Evolutionary conservation across 257 asterid species (phyloP).

Genomic region (Forsythia viridissima): DNA sequence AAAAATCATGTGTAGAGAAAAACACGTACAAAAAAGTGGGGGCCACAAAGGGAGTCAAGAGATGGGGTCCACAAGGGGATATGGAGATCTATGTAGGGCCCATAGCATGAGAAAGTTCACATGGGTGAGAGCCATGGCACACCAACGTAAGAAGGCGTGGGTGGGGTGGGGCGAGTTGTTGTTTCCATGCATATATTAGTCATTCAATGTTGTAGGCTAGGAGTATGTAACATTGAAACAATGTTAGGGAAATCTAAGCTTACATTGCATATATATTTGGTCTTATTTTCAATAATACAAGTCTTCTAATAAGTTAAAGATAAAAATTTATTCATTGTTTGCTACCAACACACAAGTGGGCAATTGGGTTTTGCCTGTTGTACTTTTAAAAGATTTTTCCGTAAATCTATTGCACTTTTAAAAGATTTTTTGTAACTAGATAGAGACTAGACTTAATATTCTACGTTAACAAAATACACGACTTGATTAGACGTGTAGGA

Average conservation of each 20-base stretch:
- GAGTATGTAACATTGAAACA: neutral
- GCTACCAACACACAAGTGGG: neutral
- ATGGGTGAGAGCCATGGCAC: conserved; percentile 27
- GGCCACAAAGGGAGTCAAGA: conserved; percentile 14
- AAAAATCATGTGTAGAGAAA: neutral
- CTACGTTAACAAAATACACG: too few species aligned
- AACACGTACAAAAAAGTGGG: conserved; percentile 14
- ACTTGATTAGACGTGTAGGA: too few species aligned
- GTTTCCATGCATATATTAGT: neutral
- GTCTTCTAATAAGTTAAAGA: too few species aligned
- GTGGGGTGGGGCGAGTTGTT: neutral
- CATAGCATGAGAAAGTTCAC: conserved; percentile 29
- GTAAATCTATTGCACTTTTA: too few species aligned
- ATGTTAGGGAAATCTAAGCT: neutral
- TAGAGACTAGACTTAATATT: too few species aligned
- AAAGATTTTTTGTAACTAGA: too few species aligned
- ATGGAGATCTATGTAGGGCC: conserved; percentile 55
- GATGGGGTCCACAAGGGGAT: conserved; percentile 26
- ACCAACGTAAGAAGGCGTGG: neutral
- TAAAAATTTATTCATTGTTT: too few species aligned
- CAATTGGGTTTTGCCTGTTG: neutral
- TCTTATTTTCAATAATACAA: neutral
- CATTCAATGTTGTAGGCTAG: neutral
- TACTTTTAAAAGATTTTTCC: too few species aligned
- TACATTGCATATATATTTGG: too few species aligned